Evolutionary conservation across 805 yeast genomes (phyloP), one percentile per base, ranked within the genome.

Genomic region (Priceomyces carsonii): DNA sequence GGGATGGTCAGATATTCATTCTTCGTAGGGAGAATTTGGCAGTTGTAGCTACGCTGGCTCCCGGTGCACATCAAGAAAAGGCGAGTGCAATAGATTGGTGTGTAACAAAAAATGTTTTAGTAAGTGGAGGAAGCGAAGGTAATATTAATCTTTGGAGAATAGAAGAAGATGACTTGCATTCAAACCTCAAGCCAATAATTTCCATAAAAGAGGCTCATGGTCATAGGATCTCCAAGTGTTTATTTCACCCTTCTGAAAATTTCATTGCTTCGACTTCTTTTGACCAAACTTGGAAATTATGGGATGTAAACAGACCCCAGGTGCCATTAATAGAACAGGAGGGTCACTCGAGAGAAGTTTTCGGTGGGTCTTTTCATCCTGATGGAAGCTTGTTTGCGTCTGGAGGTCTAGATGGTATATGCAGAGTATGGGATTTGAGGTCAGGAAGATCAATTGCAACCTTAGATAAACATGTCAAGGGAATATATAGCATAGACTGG

Each of bases 281-380:
- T 50, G 97, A 91, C 58, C 71, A 70, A 44, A 86, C 96, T 0
- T 91, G 96, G 96, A 74, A 87, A 41, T 55, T 87, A 3, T 90
- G 95, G 95, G 96, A 91, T 56, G 44, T 79, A 0, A 60, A 63
- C 8, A 73, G 67, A 4, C 56, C 59, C 10, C 48, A 40, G 13
- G 27, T 53, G 19, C 79, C 79, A 35, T 50, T 91, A 5, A 62
- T 76, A 26, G 66, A 76, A 39, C 98, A 91, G 55, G 95, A 87
- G 52, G 96, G 97, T 0, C 97, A 91, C 53, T 64, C 85, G 1
- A 81, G 79, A 47, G 93, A 80, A 38, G 80, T 89, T 0, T 79
- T 75, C 40, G 51, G 79, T 0, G 55, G 85, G 3, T 61, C 75
- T 1, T 73, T 83, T 42, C 95, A 89, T 40, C 71, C 73, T 0